These are phyloP conservation scores for Saxispiralis lemnorum DNA, from an alignment of 495 filamentous ascomycete species.

Conservation along the genomic window DNA sequence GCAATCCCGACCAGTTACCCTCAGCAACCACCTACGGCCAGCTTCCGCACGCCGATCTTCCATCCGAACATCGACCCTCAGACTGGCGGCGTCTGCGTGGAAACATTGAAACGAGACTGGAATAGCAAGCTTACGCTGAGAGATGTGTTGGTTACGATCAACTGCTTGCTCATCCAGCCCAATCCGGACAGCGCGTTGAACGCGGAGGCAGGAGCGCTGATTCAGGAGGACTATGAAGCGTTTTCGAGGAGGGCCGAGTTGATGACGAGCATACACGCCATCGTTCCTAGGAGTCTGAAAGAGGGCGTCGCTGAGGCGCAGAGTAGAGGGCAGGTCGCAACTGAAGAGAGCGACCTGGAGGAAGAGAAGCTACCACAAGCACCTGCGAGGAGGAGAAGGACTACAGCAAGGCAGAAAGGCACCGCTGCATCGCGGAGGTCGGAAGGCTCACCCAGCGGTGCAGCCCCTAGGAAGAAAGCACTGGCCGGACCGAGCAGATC, in stretches of 20 bases:
- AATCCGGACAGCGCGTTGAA: slow-evolving; percentile 58
- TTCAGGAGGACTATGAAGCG: slow-evolving; percentile 43
- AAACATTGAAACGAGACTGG: slow-evolving; percentile 59
- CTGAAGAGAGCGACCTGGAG: neutral
- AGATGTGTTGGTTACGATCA: slow-evolving; percentile 50
- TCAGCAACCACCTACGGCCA: slow-evolving; percentile 44
- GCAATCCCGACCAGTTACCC: slow-evolving; percentile 50
- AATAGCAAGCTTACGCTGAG: slow-evolving; percentile 38
- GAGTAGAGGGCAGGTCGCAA: slow-evolving; percentile 37
- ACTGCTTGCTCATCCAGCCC: slow-evolving; percentile 53
- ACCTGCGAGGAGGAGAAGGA: slow-evolving; percentile 5
- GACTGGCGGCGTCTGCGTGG: slow-evolving; percentile 50
- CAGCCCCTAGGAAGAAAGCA: neutral
- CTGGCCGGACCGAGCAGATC: neutral
- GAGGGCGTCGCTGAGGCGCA: slow-evolving; percentile 37
- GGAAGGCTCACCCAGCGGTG: slow-evolving; percentile 7
- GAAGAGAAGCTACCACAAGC: slow-evolving; percentile 2
- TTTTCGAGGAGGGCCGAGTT: slow-evolving; percentile 45
- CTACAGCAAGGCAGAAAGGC: slow-evolving; percentile 4
- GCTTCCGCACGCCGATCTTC: slow-evolving; percentile 51
- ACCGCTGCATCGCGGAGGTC: neutral
- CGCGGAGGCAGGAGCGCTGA: slow-evolving; percentile 41
- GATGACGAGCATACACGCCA: slow-evolving; percentile 51
- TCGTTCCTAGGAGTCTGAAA: slow-evolving; percentile 27
- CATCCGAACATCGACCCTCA: slow-evolving; percentile 56